These are phyloP conservation scores for Daldinia childiae DNA, from an alignment of 495 filamentous ascomycete species.

Conservation along the genomic window DNA sequence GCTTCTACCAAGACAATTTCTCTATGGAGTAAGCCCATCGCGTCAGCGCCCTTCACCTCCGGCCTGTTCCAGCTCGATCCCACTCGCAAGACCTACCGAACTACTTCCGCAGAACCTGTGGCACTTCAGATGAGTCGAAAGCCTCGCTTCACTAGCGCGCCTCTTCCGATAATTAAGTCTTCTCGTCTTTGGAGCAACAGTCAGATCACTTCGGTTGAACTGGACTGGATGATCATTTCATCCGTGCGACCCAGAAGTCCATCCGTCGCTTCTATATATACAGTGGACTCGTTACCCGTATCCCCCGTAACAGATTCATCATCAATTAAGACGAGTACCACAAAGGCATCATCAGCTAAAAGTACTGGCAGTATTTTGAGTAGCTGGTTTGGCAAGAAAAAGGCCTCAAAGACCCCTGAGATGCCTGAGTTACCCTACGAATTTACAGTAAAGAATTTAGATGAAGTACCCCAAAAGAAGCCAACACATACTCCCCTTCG, in stretches of 20 bases:
- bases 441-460: constrained; percentile 35
- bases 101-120: constrained; percentile 44
- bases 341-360: constrained; percentile 30
- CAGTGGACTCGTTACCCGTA: constrained; percentile 21
- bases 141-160: constrained; percentile 35
- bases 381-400: constrained; percentile 36
- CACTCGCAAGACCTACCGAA: constrained; percentile 37
- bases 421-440: constrained; percentile 23
- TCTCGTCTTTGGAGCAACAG: constrained; percentile 45
- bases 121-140: constrained; percentile 42
- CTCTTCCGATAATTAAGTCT: constrained; percentile 46
- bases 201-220: constrained; percentile 13
- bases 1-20: neutral
- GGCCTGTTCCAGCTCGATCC: constrained; percentile 42
- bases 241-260: constrained; percentile 31
- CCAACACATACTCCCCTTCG: constrained; percentile 25
- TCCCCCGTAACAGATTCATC: constrained; percentile 25
- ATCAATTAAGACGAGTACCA: constrained; percentile 23
- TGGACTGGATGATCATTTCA: constrained; percentile 49
- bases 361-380: constrained; percentile 26
- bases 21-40: constrained; percentile 24
- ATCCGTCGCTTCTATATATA: constrained; percentile 27
- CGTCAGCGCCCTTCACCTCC: neutral
- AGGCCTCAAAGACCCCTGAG: constrained; percentile 5
- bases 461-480: constrained; percentile 28